Conservation (phyloP, 1,139 yeast genomes). For the Pichia sp. region DNA sequence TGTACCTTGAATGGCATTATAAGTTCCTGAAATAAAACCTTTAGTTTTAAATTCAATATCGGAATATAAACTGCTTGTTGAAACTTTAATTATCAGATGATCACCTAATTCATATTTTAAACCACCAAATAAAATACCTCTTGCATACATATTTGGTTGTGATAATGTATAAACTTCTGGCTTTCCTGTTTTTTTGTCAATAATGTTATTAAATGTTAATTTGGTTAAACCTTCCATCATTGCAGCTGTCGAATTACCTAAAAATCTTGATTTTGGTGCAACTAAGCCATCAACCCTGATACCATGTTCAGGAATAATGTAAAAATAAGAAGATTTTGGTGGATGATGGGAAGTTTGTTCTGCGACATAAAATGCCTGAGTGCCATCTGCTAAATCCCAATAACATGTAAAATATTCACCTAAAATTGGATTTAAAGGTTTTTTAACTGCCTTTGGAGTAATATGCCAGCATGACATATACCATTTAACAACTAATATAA, state of each 20-base stretch:
- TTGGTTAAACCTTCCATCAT: slow-evolving; percentile 90
- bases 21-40: slow-evolving; percentile 88
- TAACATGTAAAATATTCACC: slow-evolving; percentile 88
- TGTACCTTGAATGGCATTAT: slow-evolving; percentile 79
- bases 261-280: slow-evolving; percentile 77
- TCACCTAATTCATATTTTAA: slow-evolving; percentile 89
- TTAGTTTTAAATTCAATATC: slow-evolving; percentile 92
- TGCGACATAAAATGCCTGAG: slow-evolving; percentile 73
- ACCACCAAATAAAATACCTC: slow-evolving; percentile 88
- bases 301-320: slow-evolving; percentile 70
- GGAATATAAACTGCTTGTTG: slow-evolving; percentile 53
- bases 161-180: slow-evolving; percentile 69
- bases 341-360: slow-evolving; percentile 98
- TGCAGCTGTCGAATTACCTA: slow-evolving; percentile 95
- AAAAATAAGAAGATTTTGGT: slow-evolving; percentile 93
- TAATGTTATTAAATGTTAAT: slow-evolving; percentile 60
- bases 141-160: slow-evolving; percentile 94
- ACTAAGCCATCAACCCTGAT: slow-evolving; percentile 87
- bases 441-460: slow-evolving; percentile 96
- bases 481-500: slow-evolving; percentile 73
- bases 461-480: slow-evolving; percentile 95
- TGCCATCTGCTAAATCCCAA: slow-evolving; percentile 73
- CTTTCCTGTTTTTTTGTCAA: slow-evolving; percentile 36
- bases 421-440: slow-evolving; percentile 88
- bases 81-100: slow-evolving; percentile 69